Conservation (phyloP, 2,329 filamentous ascomycete genomes). For the Aureobasidium vineae region DNA sequence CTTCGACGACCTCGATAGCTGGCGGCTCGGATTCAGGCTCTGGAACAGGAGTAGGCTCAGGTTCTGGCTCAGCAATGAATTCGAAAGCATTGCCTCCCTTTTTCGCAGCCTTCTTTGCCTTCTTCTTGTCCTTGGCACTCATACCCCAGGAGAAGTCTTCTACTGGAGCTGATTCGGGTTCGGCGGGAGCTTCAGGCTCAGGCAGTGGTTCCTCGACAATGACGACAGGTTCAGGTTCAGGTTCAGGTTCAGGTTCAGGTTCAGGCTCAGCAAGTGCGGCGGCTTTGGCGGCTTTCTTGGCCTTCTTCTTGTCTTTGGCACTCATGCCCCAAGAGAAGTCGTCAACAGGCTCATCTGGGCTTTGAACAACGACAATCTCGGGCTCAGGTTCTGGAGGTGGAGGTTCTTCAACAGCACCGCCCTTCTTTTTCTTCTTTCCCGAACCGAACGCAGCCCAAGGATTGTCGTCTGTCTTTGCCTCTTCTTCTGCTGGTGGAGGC, state of each 20-base stretch:
- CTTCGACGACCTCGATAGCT: constrained; percentile 27
- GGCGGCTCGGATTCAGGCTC: constrained; percentile 36
- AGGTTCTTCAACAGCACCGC: constrained; percentile 26
- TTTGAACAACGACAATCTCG: not conserved
- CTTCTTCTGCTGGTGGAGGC: constrained; percentile 33
- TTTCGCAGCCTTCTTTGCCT: constrained; percentile 51
- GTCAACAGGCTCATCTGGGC: constrained; percentile 28
- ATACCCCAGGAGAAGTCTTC: constrained; percentile 37
- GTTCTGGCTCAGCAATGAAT: constrained; percentile 32
- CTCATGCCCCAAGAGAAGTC: constrained; percentile 32
- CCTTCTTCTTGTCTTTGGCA: constrained; percentile 33
- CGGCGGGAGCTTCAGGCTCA: constrained; percentile 38
- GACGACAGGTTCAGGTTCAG: constrained; percentile 30
- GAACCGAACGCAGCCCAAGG: constrained; percentile 36
- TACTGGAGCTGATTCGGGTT: constrained; percentile 44
- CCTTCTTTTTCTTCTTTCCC: constrained; percentile 43
- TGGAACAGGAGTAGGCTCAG: constrained; percentile 34
- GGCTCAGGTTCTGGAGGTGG: constrained; percentile 10
- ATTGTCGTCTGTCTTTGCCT: constrained; percentile 37
- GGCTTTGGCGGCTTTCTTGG: constrained; percentile 43
- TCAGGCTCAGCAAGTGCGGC: constrained; percentile 35
- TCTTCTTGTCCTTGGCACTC: constrained; percentile 48
- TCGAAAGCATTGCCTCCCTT: constrained; percentile 37
- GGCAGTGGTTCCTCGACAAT: constrained; percentile 32
- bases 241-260: too few species aligned